Conservation (phyloP, 2,329 filamentous ascomycete species). For the Nigrospora osmanthi region DNA sequence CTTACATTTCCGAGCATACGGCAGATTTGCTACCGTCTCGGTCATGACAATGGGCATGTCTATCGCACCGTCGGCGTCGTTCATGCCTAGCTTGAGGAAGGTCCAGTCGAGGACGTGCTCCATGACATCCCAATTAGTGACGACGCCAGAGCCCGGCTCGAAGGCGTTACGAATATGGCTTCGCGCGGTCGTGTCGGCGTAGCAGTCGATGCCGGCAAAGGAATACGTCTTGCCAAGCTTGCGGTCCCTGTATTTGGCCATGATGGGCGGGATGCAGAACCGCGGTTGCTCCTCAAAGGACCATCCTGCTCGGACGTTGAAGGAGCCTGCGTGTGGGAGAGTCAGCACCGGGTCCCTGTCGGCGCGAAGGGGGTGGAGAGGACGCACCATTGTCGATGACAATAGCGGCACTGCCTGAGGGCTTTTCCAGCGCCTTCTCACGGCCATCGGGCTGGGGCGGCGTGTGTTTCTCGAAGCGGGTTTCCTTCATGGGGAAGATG, state of each 20-base stretch:
- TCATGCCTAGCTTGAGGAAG: conserved; percentile 88
- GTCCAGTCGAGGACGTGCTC: conserved; percentile 91
- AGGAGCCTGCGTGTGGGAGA: conserved; percentile 57
- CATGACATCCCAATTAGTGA: conserved; percentile 97
- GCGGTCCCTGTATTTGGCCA: conserved; percentile 90
- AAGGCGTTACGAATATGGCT: conserved; percentile 89
- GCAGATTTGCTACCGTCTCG: conserved; percentile 84
- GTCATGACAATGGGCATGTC: conserved; percentile 91
- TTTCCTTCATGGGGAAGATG: conserved; percentile 55
- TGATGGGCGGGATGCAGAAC: conserved; percentile 76
- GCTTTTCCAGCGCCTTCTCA: conserved; percentile 51
- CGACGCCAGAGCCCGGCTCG: conserved; percentile 80
- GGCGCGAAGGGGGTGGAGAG: not conserved
- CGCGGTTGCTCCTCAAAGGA: conserved; percentile 82
- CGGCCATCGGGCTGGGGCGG: conserved; percentile 59
- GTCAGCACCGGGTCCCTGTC: conserved; percentile 4
- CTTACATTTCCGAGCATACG: conserved; percentile 81
- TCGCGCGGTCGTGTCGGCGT: conserved; percentile 85
- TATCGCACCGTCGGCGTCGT: conserved; percentile 64
- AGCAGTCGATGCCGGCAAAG: conserved; percentile 88
- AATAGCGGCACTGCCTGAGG: conserved; percentile 62
- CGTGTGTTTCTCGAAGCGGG: conserved; percentile 49
- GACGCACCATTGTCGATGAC: conserved; percentile 91
- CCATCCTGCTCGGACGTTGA: conserved; percentile 86
- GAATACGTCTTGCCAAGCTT: conserved; percentile 88